These are phyloP conservation scores for Arthrobotrys pseudoclavata DNA, from an alignment of 2,329 filamentous ascomycete genomes.

Conservation along the genomic window DNA sequence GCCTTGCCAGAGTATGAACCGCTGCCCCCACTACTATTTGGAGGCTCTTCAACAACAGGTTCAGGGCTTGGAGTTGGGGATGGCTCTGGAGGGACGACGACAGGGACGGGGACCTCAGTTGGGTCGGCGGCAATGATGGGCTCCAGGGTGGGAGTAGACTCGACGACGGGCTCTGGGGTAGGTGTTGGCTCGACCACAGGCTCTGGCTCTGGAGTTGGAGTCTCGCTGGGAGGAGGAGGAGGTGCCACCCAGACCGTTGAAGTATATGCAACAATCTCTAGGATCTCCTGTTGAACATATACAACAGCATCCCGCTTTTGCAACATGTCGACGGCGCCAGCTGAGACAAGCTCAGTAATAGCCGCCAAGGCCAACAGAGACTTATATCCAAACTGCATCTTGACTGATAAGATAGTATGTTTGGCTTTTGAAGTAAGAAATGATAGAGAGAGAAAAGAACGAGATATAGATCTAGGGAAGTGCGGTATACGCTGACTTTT, in stretches of 20 bases:
- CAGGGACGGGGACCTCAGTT: not conserved
- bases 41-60: slow-evolving; percentile 29
- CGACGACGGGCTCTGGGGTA: slow-evolving; percentile 1
- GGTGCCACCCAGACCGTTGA: slow-evolving; percentile 56
- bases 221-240: slow-evolving; percentile 52
- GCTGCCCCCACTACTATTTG: slow-evolving; percentile 3
- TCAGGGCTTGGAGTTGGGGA: slow-evolving; percentile 62
- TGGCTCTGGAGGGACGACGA: slow-evolving; percentile 65
- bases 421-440: slow-evolving; percentile 4
- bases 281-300: slow-evolving; percentile 54
- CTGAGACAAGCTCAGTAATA: slow-evolving; percentile 45
- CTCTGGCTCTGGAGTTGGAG: slow-evolving; percentile 10
- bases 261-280: slow-evolving; percentile 56
- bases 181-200: slow-evolving; percentile 19
- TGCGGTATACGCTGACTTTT: slow-evolving; percentile 18
- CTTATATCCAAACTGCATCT: slow-evolving; percentile 52
- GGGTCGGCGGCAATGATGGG: slow-evolving; percentile 66
- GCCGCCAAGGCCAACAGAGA: slow-evolving; percentile 41
- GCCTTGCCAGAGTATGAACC: slow-evolving; percentile 44
- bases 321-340: slow-evolving; percentile 36
- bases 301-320: slow-evolving; percentile 57
- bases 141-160: slow-evolving; percentile 62
- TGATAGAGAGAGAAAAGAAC: not conserved
- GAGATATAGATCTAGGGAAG: not conserved
- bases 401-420: slow-evolving; percentile 20